phyloP scores from a whole-genome alignment of 2,329 filamentous ascomycete genomes.

The Aspergillus udagawae region DNA sequence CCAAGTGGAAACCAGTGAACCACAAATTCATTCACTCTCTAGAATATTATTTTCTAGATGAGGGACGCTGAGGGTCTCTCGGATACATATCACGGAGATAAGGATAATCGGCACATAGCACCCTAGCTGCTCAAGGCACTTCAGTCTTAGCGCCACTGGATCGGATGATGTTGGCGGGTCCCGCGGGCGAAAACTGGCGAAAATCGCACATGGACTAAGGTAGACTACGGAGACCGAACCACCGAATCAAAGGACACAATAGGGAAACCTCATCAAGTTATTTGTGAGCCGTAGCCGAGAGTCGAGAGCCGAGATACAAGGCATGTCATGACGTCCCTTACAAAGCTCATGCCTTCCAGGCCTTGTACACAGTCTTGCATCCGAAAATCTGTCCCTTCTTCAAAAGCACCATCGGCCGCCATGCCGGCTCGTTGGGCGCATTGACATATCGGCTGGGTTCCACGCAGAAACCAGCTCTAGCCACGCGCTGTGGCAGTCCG shows the following conservation, averaged over 20 bases:
- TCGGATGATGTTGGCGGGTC: constrained; percentile 2
- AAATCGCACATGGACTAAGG: background rate
- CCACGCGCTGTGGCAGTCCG: constrained; percentile 58
- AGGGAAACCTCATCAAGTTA: background rate
- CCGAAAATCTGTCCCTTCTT: constrained; percentile 85
- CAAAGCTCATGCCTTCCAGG: constrained; percentile 62
- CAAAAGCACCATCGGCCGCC: constrained; percentile 72
- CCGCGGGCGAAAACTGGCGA: background rate
- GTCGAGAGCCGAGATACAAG: background rate
- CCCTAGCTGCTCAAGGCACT: background rate
- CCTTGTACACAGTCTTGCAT: constrained; percentile 74
- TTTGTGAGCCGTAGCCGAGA: background rate
- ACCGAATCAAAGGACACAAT: background rate
- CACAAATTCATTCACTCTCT: background rate
- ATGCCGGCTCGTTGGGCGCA: constrained; percentile 74
- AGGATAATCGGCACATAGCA: constrained; percentile 13
- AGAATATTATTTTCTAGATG: background rate
- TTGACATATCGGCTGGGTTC: constrained; percentile 92
- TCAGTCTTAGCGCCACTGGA: background rate
- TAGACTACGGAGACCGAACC: background rate
- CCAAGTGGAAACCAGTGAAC: background rate
- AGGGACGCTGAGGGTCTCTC: background rate
- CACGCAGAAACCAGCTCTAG: constrained; percentile 79
- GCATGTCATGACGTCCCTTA: background rate
- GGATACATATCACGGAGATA: constrained; percentile 11